Evolutionary conservation across 805 yeast species (phyloP), one percentile per base, ranked within the genome.

Genomic region (Pichia gijzeniarum): DNA sequence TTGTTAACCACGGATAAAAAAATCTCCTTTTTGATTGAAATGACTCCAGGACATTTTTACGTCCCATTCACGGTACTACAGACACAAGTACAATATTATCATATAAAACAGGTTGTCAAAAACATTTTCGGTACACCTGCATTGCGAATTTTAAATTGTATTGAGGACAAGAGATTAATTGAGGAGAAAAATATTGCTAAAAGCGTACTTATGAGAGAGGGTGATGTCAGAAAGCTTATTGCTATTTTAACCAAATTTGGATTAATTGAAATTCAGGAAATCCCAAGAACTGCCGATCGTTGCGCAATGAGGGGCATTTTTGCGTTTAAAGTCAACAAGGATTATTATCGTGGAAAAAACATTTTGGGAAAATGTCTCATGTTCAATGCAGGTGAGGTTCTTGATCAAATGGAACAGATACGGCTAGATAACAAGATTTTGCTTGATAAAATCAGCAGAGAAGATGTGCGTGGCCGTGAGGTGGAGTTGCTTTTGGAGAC

Each of bases 261-360:
- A 50, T 74, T 85, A 17, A 68, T 90, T 17, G 96, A 91, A 59
- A 74, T 90, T 32, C 98, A 91, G 64, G 99, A 93, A 66, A 84
- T 93, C 25, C 97, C 98, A 12, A 77, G 91, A 56, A 83, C 95
- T 8, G 82, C 80, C 20, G 98, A 93, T 61, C 74, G 98, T 53
- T 90, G 95, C 2, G 95, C 97, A 0, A 80, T 86, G 35, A 79
- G 95, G 53, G 83, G 97, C 1, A 83, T 85, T 25, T 93, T 79
- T 60, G 72, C 90, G 30, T 93, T 88, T 72, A 75, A 88, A 57
- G 48, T 54, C 21, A 45, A 45, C 19, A 43, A 39, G 20, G 43
- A 44, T 1, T 66, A 65, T 35, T 48, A 48, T 4, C 55, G 61
- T 17, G 62, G 72, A 9, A 63, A 64, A 44, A 58, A 59, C 12